These are phyloP conservation scores for Candida sp. DNA, from an alignment of 1,139 yeast species.

Conservation along the genomic window DNA sequence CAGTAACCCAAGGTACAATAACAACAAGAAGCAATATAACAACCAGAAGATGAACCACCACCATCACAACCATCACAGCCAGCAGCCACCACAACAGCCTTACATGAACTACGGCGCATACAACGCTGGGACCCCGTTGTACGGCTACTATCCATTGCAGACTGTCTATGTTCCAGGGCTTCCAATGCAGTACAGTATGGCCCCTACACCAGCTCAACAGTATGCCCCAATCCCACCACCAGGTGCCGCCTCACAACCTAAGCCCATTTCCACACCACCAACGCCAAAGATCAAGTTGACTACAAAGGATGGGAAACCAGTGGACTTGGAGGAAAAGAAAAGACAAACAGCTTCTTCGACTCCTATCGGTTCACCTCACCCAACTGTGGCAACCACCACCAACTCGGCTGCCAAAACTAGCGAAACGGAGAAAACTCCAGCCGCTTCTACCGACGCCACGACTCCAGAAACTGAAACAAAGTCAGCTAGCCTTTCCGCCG, in stretches of 20 bases:
- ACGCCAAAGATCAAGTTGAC: constrained; percentile 39
- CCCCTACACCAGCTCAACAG: constrained; percentile 11
- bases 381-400: constrained; percentile 19
- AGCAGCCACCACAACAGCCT: constrained; percentile 15
- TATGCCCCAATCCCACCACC: constrained; percentile 11
- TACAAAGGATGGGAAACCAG: constrained; percentile 51
- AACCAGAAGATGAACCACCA: constrained; percentile 20
- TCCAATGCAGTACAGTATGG: constrained; percentile 13
- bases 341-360: constrained; percentile 25
- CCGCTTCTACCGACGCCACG: background rate
- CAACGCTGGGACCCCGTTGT: constrained; percentile 17
- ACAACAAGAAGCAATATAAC: constrained; percentile 19
- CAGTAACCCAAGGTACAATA: constrained; percentile 9
- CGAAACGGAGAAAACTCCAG: constrained; percentile 3
- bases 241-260: constrained; percentile 15
- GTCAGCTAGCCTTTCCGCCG: constrained; percentile 18
- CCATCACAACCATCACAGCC: constrained; percentile 15
- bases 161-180: constrained; percentile 18
- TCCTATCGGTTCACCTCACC: constrained; percentile 21
- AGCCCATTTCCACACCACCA: constrained; percentile 18
- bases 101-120: constrained; percentile 18
- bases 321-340: constrained; percentile 50
- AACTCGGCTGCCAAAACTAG: background rate
- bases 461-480: constrained; percentile 15
- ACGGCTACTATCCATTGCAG: constrained; percentile 21